Evolutionary conservation across 352 stramenopile species (phyloP).

Genomic region (Phytophthora chlamydospora): DNA sequence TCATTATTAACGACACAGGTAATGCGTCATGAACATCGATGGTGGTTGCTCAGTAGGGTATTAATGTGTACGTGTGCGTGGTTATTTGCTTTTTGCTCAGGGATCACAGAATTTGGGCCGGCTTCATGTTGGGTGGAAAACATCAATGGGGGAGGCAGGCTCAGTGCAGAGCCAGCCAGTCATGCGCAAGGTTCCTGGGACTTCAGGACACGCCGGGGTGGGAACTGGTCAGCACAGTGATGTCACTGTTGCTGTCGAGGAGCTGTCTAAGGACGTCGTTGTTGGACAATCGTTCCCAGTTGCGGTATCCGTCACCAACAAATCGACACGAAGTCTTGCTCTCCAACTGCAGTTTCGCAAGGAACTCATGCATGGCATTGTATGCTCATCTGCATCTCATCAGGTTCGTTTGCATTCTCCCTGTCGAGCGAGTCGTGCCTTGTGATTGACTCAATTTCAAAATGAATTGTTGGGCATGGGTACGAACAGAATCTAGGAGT

Average conservation of each 20-base stretch:
- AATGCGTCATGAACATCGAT: background rate
- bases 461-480: background rate
- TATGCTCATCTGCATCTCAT: conserved; percentile 74
- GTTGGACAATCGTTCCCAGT: conserved; percentile 63
- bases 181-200: conserved; percentile 52
- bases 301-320: conserved; percentile 66
- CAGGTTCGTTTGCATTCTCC: conserved; percentile 48
- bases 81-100: conserved; percentile 21
- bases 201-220: conserved; percentile 5
- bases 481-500: conserved; percentile 64
- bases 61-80: background rate
- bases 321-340: conserved; percentile 58
- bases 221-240: conserved; percentile 33
- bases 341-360: conserved; percentile 85
- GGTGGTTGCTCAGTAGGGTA: background rate
- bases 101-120: conserved; percentile 70
- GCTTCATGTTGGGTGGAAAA: conserved; percentile 87
- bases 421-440: background rate
- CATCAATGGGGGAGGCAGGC: conserved; percentile 76
- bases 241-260: conserved; percentile 49
- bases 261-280: conserved; percentile 54
- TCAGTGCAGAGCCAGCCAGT: conserved; percentile 84
- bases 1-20: conserved; percentile 45
- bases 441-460: background rate
- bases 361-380: conserved; percentile 69